phyloP scores from a whole-genome alignment of 495 filamentous ascomycete genomes.

The Arthonia radiata region DNA sequence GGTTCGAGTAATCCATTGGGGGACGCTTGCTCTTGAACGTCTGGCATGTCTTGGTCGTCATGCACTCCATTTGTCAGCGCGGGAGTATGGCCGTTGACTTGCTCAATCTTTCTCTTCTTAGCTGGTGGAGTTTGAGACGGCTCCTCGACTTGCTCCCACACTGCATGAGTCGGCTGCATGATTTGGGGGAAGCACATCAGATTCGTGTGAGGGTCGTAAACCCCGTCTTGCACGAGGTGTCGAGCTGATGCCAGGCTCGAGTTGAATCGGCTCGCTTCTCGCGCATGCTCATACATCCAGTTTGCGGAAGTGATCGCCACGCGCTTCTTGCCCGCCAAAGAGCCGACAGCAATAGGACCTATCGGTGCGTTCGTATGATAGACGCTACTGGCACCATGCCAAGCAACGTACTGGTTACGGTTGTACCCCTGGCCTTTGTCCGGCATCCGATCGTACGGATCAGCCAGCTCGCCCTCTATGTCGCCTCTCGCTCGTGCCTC shows the following conservation, averaged over 20 bases:
- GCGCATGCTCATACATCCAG: conserved; percentile 88
- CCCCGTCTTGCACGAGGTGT: conserved; percentile 39
- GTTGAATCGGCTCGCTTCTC: conserved; percentile 77
- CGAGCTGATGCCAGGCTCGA: conserved; percentile 35
- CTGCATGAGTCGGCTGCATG: conserved; percentile 74
- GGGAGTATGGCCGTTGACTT: no score
- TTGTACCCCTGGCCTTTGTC: conserved; percentile 56
- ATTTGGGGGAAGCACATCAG: conserved; percentile 59
- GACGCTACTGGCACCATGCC: conserved; percentile 87
- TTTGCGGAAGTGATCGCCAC: conserved; percentile 86
- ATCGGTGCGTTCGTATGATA: conserved; percentile 68
- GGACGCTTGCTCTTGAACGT: no score
- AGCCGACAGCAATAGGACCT: conserved; percentile 50
- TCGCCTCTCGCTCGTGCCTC: conserved; percentile 55
- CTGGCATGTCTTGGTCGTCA: no score
- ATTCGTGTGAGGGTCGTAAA: conserved; percentile 90
- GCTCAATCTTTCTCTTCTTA: no score
- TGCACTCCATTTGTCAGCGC: no score
- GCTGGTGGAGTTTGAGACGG: no score
- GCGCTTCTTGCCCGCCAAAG: conserved; percentile 56
- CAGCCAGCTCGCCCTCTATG: conserved; percentile 73
- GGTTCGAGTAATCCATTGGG: no score
- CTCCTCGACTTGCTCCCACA: conserved; percentile 59
- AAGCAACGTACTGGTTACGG: conserved; percentile 89
- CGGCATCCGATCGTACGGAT: conserved; percentile 57